Evolutionary conservation across 805 yeast species (phyloP).

Genomic region (Blastobotrys americana): DNA sequence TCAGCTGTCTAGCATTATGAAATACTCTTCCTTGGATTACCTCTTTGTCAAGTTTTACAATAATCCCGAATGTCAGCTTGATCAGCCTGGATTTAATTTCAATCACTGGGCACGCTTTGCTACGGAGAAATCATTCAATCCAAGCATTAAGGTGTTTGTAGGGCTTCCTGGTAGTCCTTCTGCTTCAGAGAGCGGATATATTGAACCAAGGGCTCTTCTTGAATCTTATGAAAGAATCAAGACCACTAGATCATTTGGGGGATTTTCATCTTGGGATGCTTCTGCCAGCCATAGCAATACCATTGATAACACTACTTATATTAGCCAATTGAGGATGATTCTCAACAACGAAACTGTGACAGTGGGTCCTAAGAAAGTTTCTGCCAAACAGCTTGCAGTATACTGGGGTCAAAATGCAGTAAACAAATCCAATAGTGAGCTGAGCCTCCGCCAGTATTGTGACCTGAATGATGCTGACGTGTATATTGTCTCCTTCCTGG

Average conservation of each 20-base stretch:
- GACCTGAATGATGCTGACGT: conserved; percentile 54
- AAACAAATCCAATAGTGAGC: conserved; percentile 38
- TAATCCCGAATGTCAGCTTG: conserved; percentile 39
- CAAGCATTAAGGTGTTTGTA: conserved; percentile 46
- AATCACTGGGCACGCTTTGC: conserved; percentile 50
- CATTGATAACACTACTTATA: too few relatives aligned
- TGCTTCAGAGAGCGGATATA: conserved; percentile 54
- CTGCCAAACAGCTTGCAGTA: conserved; percentile 35
- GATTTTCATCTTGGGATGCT: conserved; percentile 79
- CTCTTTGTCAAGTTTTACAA: conserved; percentile 63
- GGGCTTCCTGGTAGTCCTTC: conserved; percentile 54
- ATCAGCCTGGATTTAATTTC: conserved; percentile 31
- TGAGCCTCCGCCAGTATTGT: conserved; percentile 50
- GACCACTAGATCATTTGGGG: conserved; percentile 39
- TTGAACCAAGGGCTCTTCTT: conserved; percentile 33
- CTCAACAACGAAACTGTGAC: too few relatives aligned
- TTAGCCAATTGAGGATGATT: too few relatives aligned
- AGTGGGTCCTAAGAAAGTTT: too few relatives aligned
- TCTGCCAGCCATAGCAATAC: too few relatives aligned
- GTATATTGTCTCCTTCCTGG: conserved; percentile 57
- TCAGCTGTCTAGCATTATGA: conserved; percentile 36
- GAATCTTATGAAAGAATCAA: conserved; percentile 14
- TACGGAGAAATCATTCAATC: conserved; percentile 39
- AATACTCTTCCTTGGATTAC: conserved; percentile 46
- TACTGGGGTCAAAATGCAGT: conserved; percentile 77